Base-by-base conservation (phyloP, 495 filamentous ascomycete genomes). In the Peziza echinospora region DNA sequence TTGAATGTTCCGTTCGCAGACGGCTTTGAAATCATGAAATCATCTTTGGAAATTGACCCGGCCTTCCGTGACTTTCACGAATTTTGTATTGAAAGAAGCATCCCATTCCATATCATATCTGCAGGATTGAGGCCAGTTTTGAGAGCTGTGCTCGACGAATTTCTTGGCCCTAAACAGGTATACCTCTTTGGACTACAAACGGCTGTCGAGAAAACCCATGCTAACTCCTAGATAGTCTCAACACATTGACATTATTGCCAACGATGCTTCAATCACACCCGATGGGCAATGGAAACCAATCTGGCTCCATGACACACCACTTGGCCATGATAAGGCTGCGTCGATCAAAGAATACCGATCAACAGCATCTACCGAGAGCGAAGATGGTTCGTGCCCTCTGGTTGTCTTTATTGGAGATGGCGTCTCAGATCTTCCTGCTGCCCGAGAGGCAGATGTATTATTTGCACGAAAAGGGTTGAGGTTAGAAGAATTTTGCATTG, bases 381-480 rank as follows among this genome's bases (percentile, higher is more conserved):
- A 68, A 1, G 71, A 79, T 26, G 73, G 70, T 43, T 72, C 76
- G 11, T 71, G 80, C 40, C 80, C 80, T 5, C 66, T 78, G 1
- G 76, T 84, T 48, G 64, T 84, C 34, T 85, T 84, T 59, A 80
- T 83, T 51, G 79, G 80, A 44, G 80, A 84, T 59, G 80, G 80
- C 2, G 77, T 85, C 13, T 80, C 76, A 5, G 80, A 83, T 53
- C 71, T 84, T 6, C 69, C 80, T 0, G 80, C 80, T 13, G 77
- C 80, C 0, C 67, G 75, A 26, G 71, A 84, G 51, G 80, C 80
- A 9, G 80, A 84, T 56, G 77, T 84, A 0, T 70, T 84, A 24
- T 85, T 85, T 52, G 78, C 80, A 3, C 68, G 78, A 1, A 67
- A 68, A 21, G 78, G 78, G 5, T 63, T 84, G n/a, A 61, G 73